phyloP scores from a whole-genome alignment of 176 grass and related monocot species.

The Carex parvula region DNA sequence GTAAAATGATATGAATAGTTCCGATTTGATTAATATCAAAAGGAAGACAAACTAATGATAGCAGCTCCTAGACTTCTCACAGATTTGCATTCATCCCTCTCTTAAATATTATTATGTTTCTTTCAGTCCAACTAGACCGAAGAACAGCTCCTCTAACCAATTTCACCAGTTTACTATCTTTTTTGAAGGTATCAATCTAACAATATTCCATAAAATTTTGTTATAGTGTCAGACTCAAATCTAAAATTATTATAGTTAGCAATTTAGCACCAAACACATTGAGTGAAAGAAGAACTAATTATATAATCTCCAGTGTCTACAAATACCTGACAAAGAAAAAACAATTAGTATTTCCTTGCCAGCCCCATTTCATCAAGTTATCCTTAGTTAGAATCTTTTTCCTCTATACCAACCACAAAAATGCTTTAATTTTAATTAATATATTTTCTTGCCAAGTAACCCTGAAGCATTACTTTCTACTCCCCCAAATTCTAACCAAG shows the following conservation, averaged over 20 bases:
- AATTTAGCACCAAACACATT: not conserved
- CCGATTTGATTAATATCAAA: not conserved
- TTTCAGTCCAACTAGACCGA: not conserved
- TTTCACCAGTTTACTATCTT: not conserved
- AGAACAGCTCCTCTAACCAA: not conserved
- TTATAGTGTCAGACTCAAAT: not conserved
- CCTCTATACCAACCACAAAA: not conserved
- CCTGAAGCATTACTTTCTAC: not conserved
- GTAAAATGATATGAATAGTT: not conserved
- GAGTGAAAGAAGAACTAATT: not conserved
- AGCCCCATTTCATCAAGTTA: not conserved
- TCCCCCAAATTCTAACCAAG: not conserved
- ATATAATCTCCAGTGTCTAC: not conserved
- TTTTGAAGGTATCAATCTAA: not conserved
- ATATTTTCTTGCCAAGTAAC: not conserved
- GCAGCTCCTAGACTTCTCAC: not conserved
- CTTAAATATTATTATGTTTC: too few species aligned
- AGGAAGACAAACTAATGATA: not conserved
- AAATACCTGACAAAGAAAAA: not conserved
- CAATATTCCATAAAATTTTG: not conserved
- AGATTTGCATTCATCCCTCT: not conserved
- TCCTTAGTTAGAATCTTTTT: not conserved
- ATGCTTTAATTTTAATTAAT: not conserved
- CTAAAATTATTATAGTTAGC: not conserved
- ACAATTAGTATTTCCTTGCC: not conserved